Base-by-base conservation (phyloP, 2,329 filamentous ascomycete genomes). In the Fusarium camptoceras region DNA sequence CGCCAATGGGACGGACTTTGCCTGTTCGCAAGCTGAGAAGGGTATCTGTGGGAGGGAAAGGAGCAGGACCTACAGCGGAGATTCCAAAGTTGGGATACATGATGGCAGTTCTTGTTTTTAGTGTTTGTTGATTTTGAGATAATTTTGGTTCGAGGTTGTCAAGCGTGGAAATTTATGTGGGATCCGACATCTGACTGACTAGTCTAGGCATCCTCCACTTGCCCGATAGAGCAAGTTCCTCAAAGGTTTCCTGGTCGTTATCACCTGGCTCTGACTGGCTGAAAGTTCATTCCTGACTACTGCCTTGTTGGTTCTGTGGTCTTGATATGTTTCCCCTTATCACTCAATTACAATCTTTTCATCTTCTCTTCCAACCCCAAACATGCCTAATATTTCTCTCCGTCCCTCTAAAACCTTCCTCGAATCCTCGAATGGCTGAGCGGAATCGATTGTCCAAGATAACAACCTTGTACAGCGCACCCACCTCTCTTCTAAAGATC, bases 11-110 rank as follows among this genome's bases (percentile, higher is more conserved):
- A 14, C 62, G 61, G 34, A 67, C 53, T 48, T 55, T 70, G 47
- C 66, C 66, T 58, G 66, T 67, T 51, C 66, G 56, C 31, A 69
- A 61, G 51, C 66, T 69, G 39, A 70, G 60, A 54, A 69, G 18
- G 55, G 25, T 37, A 34, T 70, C 66, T 54, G 64, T 48, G 18
- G 66, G 61, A 46, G 65, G 65, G 7, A 66, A 48, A 51, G 65
- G 65, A 15, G 54, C 65, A 39, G 28, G 54, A 64, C 61, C 44
- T 64, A 64, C 61, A 46, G 59, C 61, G 44, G 53, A 64, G 39
- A 14, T 42, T 50, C 24, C n/a, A 27, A 8, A 28, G 15, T 27
- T 34, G 44, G 34, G 18, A 41, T 39, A n/a, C 61, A 64, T 64
- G 1, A n/a, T 59, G n/a, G 0, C 8, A 10, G 8, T 18, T 49